Base-by-base conservation (phyloP, 257 asterid species). In the Henckelia pumila region DNA sequence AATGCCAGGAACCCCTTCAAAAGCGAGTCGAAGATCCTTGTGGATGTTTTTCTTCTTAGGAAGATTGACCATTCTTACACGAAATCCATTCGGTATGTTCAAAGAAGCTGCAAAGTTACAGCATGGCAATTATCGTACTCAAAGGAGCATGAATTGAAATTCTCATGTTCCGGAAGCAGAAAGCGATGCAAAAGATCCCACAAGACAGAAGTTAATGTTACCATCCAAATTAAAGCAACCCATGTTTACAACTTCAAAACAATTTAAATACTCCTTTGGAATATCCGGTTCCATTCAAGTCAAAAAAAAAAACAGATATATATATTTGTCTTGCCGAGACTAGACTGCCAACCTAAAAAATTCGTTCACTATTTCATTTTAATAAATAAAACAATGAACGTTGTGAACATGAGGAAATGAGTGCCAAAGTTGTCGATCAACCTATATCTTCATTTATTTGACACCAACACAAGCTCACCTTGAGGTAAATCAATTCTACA, bases 11-110 rank as follows among this genome's bases (percentile, higher is more conserved):
- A 84, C 88, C 67, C 83, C 95, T 75, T 83, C 70, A 71, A 88
- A 91, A 64, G 97, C 93, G 53, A 71, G 52, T 47, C 65, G 71
- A 62, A 94, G 84, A 85, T 94, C 99, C 79, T 75, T 84, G 62
- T 84, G 88, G 74, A 94, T 65, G 75, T 94, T 94, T 79, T 76
- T 94, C 69, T 94, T 94, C 92, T 87, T 94, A 1, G 99, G 99
- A 76, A 94, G 96, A 80, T 91, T 88, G 73, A 83, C 69, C 80
- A 94, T 72, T 53, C 96, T 91, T 71, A 91, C 96, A 28, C 84
- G 85, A 69, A 78, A 80, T 25, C 89, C 91, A 23, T 85, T 81
- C 68, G 25, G 71, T 69, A 71, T 53, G 5, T 29, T 73, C 30
- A 70, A 55, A 32, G 71, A 57, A 64, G 61, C 91, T 80, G 83